Evolutionary conservation across 2,329 filamentous ascomycete species (phyloP).

Genomic region (Arachnopeziza araneosa): DNA sequence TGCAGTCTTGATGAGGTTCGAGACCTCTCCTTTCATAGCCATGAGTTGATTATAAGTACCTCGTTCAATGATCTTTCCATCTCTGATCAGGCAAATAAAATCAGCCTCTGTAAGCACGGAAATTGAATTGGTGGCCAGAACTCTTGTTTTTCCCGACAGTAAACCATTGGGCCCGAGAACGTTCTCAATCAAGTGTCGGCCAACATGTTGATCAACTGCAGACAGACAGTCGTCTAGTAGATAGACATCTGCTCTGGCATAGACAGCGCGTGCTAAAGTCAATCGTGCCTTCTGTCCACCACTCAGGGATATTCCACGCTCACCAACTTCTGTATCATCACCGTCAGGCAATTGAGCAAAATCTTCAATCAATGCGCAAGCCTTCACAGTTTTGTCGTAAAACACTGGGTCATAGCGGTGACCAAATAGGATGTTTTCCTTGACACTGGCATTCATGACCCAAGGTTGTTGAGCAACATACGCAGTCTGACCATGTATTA

Average conservation of each 20-base stretch:
- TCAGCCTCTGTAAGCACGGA: constrained; percentile 84
- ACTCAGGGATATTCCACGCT: constrained; percentile 91
- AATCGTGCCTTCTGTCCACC: constrained; percentile 94
- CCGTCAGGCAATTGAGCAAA: constrained; percentile 86
- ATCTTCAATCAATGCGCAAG: constrained; percentile 86
- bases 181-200: constrained; percentile 88
- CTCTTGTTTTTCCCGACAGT: constrained; percentile 77
- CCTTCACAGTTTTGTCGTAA: constrained; percentile 87
- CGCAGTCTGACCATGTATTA: constrained; percentile 74
- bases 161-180: constrained; percentile 84
- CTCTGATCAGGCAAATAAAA: constrained; percentile 78
- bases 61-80: constrained; percentile 77
- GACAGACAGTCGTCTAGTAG: constrained; percentile 91
- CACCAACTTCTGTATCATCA: constrained; percentile 93
- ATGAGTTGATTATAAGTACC: constrained; percentile 88
- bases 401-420: constrained; percentile 91
- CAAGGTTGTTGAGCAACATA: constrained; percentile 92
- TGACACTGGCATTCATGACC: constrained; percentile 97
- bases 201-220: constrained; percentile 97
- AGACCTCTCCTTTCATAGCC: constrained; percentile 88
- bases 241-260: constrained; percentile 94
- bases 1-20: constrained; percentile 74
- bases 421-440: constrained; percentile 95
- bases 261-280: constrained; percentile 87
- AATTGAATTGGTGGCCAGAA: constrained; percentile 93